Base-by-base conservation (phyloP, 352 stramenopile species). In the Pythium dissotocum region DNA sequence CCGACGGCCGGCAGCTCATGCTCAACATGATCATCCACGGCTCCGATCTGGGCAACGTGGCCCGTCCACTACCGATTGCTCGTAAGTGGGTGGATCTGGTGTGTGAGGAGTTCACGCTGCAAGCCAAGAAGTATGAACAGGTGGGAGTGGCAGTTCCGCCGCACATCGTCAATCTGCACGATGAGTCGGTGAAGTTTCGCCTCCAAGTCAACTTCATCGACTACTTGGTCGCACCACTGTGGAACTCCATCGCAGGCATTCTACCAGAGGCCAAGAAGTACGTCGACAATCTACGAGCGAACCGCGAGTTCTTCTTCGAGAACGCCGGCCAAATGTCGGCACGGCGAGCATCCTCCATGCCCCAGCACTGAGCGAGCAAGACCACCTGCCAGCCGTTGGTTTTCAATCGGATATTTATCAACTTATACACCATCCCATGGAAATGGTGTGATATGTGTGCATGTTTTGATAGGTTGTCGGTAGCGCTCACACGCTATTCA, bases 141-240 rank as follows among this genome's bases (percentile, higher is more conserved):
- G 67, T 87, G 6, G 87, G 84, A 1, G 55, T 96, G 24, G 80
- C 82, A 16, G 77, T 93, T 21, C 74, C 83, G 10, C 86, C 85
- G 10, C 87, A 95, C 63, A 88, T 96, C 32, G 70, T 87, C 58
- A 89, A 91, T 38, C 61, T 93, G 61, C 77, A 94, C n/a, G 79
- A 91, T 35, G 81, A 91, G 59, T 73, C 67, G 2, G 81, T 76
- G 30, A 82, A 82, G 28, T 87, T 70, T 44, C 82, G 82, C 5
- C 64, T 94, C 38, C 83, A 94, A 60, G 84, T 94, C 63, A 94
- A 94, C 72, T 94, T 94, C 58, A 90, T 94, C 70, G 84, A 94
- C 70, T 94, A 94, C 71, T 77, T 94, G 51, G 85, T 94, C 36
- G 73, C 81, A 16, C 85, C 85, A 51, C 65, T 94, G 26, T 94